Conservation (phyloP, 352 stramenopile species). For the Pythium aquatile region DNA sequence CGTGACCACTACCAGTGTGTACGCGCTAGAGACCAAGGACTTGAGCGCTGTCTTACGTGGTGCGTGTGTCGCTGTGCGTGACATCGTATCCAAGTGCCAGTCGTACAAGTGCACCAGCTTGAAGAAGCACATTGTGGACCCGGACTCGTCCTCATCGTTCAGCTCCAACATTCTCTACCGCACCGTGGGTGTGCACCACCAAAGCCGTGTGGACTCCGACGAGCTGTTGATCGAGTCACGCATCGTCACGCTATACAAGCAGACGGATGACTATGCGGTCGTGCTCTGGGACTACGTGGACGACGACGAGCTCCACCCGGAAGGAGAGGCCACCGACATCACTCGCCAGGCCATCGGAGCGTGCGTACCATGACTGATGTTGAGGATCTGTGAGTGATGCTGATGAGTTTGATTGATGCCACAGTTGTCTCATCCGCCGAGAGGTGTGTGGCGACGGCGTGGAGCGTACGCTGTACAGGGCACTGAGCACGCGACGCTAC, state of each 20-base stretch:
- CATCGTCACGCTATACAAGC: constrained; percentile 26
- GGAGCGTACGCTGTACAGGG: constrained; percentile 7
- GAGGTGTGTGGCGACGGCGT: constrained; percentile 15
- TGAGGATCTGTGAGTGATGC: background rate
- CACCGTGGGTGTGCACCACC: constrained; percentile 6
- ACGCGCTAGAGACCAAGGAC: constrained; percentile 35
- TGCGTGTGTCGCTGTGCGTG: constrained; percentile 27
- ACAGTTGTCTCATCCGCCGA: constrained; percentile 15
- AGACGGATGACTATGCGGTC: constrained; percentile 25
- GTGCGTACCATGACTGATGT: background rate
- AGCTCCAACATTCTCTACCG: constrained; percentile 14
- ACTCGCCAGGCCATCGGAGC: constrained; percentile 21
- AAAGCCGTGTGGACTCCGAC: background rate
- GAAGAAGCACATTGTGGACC: constrained; percentile 17
- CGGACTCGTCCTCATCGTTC: constrained; percentile 1
- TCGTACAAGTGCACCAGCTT: constrained; percentile 26
- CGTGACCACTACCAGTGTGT: constrained; percentile 33
- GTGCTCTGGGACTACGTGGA: constrained; percentile 33
- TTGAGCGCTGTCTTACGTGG: constrained; percentile 19
- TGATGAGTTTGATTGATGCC: background rate
- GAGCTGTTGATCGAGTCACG: constrained; percentile 27
- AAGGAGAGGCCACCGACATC: constrained; percentile 22
- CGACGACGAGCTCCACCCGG: constrained; percentile 29
- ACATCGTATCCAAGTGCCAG: constrained; percentile 26
- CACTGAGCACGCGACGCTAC: constrained; percentile 17